Percentiles rank a stretch among this genome's conserved stretches.
phyloP scores from a whole-genome alignment of 192 early-diverging fungal genomes.

The Kickxella alabastrina region DNA sequence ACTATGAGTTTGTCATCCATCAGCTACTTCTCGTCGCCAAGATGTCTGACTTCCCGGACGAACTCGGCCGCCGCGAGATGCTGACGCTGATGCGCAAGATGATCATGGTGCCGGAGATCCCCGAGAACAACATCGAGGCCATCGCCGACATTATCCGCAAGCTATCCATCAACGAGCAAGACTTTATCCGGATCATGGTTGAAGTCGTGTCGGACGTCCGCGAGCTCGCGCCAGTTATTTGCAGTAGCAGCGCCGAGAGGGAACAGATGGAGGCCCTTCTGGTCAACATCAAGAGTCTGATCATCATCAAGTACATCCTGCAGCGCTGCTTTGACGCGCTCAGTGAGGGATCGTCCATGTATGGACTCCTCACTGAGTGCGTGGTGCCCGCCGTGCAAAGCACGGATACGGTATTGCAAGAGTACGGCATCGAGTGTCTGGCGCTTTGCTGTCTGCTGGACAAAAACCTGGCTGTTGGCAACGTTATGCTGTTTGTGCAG shows the following conservation, averaged over 20 bases:
- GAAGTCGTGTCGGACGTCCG: slow-evolving; percentile 81
- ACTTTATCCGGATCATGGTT: slow-evolving; percentile 82
- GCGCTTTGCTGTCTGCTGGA: slow-evolving; percentile 76
- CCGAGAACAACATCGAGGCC: slow-evolving; percentile 69
- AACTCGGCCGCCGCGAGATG: slow-evolving; percentile 81
- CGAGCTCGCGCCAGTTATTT: slow-evolving; percentile 38
- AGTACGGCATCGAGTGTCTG: slow-evolving; percentile 79
- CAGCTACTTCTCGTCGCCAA: slow-evolving; percentile 72
- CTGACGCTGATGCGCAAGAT: slow-evolving; percentile 74
- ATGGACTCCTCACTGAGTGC: slow-evolving; percentile 67
- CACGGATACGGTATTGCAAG: slow-evolving; percentile 62
- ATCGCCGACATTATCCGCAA: slow-evolving; percentile 75
- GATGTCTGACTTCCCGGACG: slow-evolving; percentile 81
- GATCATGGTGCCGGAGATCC: slow-evolving; percentile 68
- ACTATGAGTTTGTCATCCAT: slow-evolving; percentile 51
- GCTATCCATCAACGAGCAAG: slow-evolving; percentile 74
- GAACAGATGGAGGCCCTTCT: slow-evolving; percentile 51
- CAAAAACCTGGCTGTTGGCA: slow-evolving; percentile 67
- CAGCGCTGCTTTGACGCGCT: slow-evolving; percentile 66
- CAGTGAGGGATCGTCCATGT: slow-evolving; percentile 67
- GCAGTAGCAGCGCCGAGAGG: slow-evolving; percentile 31
- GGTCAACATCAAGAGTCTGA: slow-evolving; percentile 60
- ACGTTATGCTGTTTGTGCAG: slow-evolving; percentile 68
- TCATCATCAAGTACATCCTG: slow-evolving; percentile 65
- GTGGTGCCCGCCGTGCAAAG: slow-evolving; percentile 70